These are phyloP conservation scores for Ceratocystis eucalypticola DNA, from an alignment of 2,329 filamentous ascomycete species.

Conservation along the genomic window DNA sequence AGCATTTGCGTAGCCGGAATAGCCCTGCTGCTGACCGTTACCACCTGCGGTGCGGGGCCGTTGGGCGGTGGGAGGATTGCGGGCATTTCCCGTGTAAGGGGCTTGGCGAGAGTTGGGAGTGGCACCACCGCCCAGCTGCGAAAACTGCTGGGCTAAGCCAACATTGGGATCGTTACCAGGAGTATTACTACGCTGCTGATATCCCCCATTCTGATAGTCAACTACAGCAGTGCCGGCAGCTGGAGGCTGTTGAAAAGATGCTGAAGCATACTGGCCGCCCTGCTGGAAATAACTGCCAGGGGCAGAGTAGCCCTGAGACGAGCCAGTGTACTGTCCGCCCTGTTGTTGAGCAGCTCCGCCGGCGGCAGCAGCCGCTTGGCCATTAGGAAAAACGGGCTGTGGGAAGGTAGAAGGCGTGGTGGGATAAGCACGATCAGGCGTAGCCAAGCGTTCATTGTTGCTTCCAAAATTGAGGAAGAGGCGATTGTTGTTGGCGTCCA, in stretches of 20 bases:
- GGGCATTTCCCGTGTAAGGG: constrained; percentile 46
- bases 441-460: constrained; percentile 49
- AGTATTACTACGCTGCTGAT: constrained; percentile 42
- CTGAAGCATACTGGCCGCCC: constrained; percentile 28
- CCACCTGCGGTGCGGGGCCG: constrained; percentile 76
- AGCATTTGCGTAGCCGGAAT: constrained; percentile 50
- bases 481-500: constrained; percentile 46
- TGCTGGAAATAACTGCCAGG: constrained; percentile 31
- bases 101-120: constrained; percentile 40
- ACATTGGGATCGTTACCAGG: constrained; percentile 72
- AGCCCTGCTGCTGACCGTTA: constrained; percentile 46
- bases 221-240: constrained; percentile 28
- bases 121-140: constrained; percentile 67
- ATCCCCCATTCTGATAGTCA: constrained; percentile 35
- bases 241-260: constrained; percentile 29
- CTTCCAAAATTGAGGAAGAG: constrained; percentile 55
- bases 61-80: constrained; percentile 49
- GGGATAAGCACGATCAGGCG: constrained; percentile 56
- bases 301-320: constrained; percentile 29
- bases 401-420: constrained; percentile 94
- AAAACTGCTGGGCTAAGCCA: constrained; percentile 88
- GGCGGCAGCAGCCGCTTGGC: constrained; percentile 27
- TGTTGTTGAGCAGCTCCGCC: constrained; percentile 26
- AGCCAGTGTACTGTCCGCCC: constrained; percentile 17
- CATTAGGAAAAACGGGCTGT: constrained; percentile 58